These are phyloP conservation scores for Acanthamoeba castellanii DNA, from an alignment of 208 protist species.

Conservation along the genomic window DNA sequence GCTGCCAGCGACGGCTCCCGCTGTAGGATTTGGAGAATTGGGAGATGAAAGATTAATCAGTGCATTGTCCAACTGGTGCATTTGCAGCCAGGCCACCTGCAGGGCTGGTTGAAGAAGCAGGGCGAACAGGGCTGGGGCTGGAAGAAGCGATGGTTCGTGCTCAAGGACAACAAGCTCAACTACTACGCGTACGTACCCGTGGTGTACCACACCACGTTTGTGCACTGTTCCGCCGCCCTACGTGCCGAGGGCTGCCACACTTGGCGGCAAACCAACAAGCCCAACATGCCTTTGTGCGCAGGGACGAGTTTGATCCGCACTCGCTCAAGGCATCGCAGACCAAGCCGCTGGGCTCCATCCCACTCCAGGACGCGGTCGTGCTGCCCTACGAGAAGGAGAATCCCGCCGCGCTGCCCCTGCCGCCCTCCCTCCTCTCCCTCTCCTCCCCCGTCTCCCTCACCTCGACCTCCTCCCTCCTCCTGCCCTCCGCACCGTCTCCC, in stretches of 20 bases:
- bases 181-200: slow-evolving; percentile 29
- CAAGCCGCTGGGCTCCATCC: slow-evolving; percentile 49
- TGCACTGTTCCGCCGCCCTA: background rate
- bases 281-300: background rate
- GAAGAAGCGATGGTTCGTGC: slow-evolving; percentile 69
- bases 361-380: slow-evolving; percentile 15
- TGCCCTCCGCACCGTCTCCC: background rate
- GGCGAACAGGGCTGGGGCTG: slow-evolving; percentile 57
- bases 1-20: too few relatives aligned
- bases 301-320: slow-evolving; percentile 17
- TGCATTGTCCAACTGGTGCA: too few relatives aligned
- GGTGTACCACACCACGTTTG: background rate
- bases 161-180: slow-evolving; percentile 70
- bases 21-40: too few relatives aligned
- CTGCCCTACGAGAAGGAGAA: slow-evolving; percentile 64
- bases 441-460: background rate
- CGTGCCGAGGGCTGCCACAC: too few relatives aligned
- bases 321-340: background rate
- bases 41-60: too few relatives aligned
- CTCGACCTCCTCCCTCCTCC: background rate
- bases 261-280: too few relatives aligned
- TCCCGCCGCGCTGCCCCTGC: background rate
- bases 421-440: slow-evolving; percentile 26
- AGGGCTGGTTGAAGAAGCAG: slow-evolving; percentile 70
- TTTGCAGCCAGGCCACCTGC: slow-evolving; percentile 47